Percentiles rank a stretch among this genome's conserved stretches.
phyloP scores from a whole-genome alignment of 2,329 filamentous ascomycete species.

The Clonostachys byssicola region DNA sequence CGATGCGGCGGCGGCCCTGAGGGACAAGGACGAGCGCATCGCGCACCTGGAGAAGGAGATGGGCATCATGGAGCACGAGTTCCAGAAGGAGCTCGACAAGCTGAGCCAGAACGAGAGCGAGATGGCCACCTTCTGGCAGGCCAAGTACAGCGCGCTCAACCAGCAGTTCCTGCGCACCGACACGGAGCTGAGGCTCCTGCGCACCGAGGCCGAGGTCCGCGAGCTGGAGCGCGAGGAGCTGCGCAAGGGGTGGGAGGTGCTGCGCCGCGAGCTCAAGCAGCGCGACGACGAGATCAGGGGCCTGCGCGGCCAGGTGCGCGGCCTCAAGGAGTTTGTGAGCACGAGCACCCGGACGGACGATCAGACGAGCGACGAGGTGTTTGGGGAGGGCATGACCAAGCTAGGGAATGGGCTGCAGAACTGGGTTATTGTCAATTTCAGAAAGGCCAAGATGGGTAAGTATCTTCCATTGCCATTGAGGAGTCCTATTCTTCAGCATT shows the following conservation, averaged over 20 bases:
- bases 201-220: constrained; percentile 41
- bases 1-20: background rate
- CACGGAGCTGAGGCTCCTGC: constrained; percentile 45
- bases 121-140: constrained; percentile 52
- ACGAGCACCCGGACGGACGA: constrained; percentile 58
- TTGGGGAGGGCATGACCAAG: constrained; percentile 56
- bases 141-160: constrained; percentile 47
- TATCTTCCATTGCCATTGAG: constrained; percentile 1
- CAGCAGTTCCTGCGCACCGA: constrained; percentile 48
- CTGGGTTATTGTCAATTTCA: constrained; percentile 68
- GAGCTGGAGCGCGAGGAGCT: constrained; percentile 44
- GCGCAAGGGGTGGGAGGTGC: constrained; percentile 41
- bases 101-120: constrained; percentile 51
- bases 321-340: constrained; percentile 70
- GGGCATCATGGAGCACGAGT: constrained; percentile 46
- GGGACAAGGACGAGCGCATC: constrained; percentile 40
- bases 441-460: constrained; percentile 54
- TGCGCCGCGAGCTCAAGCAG: constrained; percentile 37
- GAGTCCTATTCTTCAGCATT: background rate
- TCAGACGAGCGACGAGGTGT: constrained; percentile 62
- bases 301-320: constrained; percentile 56
- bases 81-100: constrained; percentile 46
- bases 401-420: constrained; percentile 68
- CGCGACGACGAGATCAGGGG: constrained; percentile 53
- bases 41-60: constrained; percentile 48